Evolutionary conservation across 106 monocot genomes (phyloP), one percentile per base, ranked within the genome.

Genomic region (Phalaenopsis aphrodite): DNA sequence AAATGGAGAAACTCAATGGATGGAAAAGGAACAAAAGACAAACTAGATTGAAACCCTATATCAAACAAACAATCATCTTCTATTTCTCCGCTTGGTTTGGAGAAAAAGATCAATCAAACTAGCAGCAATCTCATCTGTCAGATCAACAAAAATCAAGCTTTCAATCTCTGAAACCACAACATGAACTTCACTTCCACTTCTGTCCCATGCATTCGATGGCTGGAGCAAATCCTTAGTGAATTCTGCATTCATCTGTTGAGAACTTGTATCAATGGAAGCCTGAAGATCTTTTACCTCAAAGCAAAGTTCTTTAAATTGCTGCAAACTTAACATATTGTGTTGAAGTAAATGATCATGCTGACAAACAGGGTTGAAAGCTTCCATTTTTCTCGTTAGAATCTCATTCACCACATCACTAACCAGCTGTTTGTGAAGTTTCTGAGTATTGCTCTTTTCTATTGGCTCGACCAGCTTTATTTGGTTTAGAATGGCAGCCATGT

Each of bases 371-470:
- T 65, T 71, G 4, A 45, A 36, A 0, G 46, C 21, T 43, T 81
- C 86, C 79, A 82, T 30, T 78, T 94, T 90, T 41, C 86, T 82
- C 67, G 61, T 48, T 30, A 92, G 77, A 42, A 91, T 84, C 79
- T 94, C 92, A 46, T 94, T 92, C 16, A 94, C 89, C 42, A 89
- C 69, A 71, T 99, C 92, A 11, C 93, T 94, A 64, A 91, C 30
- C 64, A 94, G 92, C 87, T 87, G 89, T 14, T 89, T 82, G 42
- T 91, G 86, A 61, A 85, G 65, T 81, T 85, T 92, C 47, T 86
- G 56, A 38, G 55, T 68, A 47, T 19, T 69, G 23, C 55, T 36
- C 38, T 85, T 78, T 21, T 30, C 9, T 3, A 43, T 43, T 45
- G 43, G 42, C 36, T 81, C 42, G 19, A 30, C 41, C 5, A 56